phyloP scores from a whole-genome alignment of 768 basidiomycete species.

The Cystoderma amianthinum region DNA sequence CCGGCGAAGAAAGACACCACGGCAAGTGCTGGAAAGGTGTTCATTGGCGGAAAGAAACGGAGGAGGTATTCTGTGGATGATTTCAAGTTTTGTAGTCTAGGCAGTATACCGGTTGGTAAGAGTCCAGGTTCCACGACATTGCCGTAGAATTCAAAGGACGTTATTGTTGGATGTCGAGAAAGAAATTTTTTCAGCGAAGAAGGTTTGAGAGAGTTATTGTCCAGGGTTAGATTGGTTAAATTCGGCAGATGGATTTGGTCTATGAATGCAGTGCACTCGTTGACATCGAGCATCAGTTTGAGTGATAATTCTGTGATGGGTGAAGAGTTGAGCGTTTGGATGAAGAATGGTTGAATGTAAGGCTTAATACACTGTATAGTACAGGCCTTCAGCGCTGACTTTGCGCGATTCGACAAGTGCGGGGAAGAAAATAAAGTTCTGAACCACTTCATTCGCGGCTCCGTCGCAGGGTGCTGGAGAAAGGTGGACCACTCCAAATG shows the following conservation, averaged over 20 bases:
- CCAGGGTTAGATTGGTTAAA: neutral
- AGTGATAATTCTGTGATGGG: neutral
- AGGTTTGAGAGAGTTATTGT: neutral
- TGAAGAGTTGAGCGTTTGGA: neutral
- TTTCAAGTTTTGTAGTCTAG: neutral
- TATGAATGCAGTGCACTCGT: neutral
- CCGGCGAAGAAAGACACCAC: neutral
- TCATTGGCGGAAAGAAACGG: neutral
- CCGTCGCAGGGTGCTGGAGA: neutral
- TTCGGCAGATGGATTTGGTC: neutral
- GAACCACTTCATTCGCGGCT: neutral
- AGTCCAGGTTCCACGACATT: neutral
- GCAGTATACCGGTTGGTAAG: neutral
- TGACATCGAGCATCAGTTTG: neutral
- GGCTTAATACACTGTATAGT: neutral
- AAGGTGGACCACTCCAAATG: neutral
- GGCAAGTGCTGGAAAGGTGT: neutral
- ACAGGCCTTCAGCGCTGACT: neutral
- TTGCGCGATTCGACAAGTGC: neutral
- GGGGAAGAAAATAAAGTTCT: neutral
- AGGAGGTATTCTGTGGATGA: neutral
- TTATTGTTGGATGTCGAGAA: neutral
- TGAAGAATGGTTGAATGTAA: neutral
- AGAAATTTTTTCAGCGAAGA: neutral
- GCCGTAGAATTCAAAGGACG: neutral